Conservation (phyloP, 2,329 filamentous ascomycete species). For the Colletotrichum tabaci region DNA sequence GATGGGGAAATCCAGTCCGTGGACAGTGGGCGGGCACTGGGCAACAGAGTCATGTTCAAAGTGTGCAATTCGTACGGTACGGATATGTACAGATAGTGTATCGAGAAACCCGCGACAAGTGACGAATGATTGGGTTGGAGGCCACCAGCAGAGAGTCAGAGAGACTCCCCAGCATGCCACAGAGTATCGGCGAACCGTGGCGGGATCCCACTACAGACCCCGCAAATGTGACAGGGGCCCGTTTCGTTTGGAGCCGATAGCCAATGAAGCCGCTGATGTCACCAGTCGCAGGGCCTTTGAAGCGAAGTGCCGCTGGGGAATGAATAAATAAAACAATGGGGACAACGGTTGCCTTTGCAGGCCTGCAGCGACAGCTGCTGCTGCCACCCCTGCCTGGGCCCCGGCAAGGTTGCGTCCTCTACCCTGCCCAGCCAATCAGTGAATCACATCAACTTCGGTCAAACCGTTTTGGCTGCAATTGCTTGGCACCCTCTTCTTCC, state of each 20-base stretch:
- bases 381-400: conserved; percentile 20
- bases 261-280: conserved; percentile 57
- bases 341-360: conserved; percentile 21
- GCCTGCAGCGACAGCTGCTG: conserved; percentile 23
- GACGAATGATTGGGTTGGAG: conserved; percentile 25
- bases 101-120: conserved; percentile 1
- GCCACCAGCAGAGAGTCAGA: conserved; percentile 4
- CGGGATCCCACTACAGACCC: conserved; percentile 28
- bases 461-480: conserved; percentile 22
- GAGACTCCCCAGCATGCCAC: no score
- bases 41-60: neutral
- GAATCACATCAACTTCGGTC: conserved; percentile 11
- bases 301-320: conserved; percentile 6
- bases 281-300: conserved; percentile 42
- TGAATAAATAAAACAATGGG: conserved; percentile 3
- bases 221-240: conserved; percentile 33
- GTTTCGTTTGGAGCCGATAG: conserved; percentile 41
- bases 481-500: conserved; percentile 22
- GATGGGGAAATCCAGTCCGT: conserved; percentile 28
- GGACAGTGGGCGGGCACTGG: no score
- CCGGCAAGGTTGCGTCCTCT: conserved; percentile 22
- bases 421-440: conserved; percentile 34
- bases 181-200: conserved; percentile 27
- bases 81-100: neutral
- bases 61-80: no score